Evolutionary conservation across 352 stramenopile genomes (phyloP), one percentile per base, ranked within the genome.

Genomic region (Hyaloperonospora brassicae): DNA sequence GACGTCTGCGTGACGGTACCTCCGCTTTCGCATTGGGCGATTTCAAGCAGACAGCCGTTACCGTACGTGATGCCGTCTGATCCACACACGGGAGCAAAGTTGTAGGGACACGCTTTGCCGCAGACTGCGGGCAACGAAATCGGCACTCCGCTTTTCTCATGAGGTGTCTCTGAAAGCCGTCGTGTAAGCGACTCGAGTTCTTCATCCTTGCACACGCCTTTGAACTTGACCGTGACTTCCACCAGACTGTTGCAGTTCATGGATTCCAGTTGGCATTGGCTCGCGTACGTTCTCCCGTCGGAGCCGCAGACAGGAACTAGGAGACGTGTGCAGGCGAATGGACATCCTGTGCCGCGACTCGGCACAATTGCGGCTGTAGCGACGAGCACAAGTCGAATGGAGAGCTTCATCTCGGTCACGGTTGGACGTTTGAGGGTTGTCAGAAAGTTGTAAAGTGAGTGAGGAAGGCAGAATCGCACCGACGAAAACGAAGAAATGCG

Each of bases 231-330:
- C 4, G 36, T 42, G 36, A 42, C n/a, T 21, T 52, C 51, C 9
- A 47, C 43, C 17, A 17, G 17, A 23, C 73, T 73, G 9, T 64
- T 47, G 50, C 79, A 87, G 22, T 35, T 48, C 2, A 66, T 73
- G 49, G 72, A 79, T 23, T 78, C 64, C 0, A 89, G 52, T 10
- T 86, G 56, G 45, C 79, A 89, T 42, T 58, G 22, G 42, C 83
- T 89, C 2, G 66, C 64, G 67, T 87, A 89, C 7, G 79, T 89
- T 22, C 79, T 45, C 5, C 63, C 63, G 52, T 89, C 71, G 0
- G 76, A 86, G 17, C 79, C 76, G 27, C 79, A 89, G 17, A 89
- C 57, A 1, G 73, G 69, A 7, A 70, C 57, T 17, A 17, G 17
- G 17, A 17, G 17, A 55, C 78, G 87, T 4, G 67, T 24, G 2